Evolutionary conservation across 75 land plant genomes (phyloP).

Genomic region (Adiantum capillusveneris): DNA sequence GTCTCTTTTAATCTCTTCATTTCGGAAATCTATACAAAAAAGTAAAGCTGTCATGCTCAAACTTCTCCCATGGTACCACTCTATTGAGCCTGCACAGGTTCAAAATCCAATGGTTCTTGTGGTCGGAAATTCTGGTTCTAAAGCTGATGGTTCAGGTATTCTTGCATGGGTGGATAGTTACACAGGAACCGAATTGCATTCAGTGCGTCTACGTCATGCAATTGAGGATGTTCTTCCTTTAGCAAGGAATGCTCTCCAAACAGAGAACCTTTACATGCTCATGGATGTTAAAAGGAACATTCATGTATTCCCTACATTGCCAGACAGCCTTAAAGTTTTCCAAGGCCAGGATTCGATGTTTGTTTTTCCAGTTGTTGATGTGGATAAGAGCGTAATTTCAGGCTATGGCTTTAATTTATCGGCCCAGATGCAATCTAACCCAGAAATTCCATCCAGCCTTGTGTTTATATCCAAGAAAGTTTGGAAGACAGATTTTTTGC

Average conservation of each 20-base stretch:
- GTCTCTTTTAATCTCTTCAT: conserved; percentile 21
- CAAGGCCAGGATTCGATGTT: conserved; percentile 1
- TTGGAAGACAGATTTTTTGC: conserved; percentile 28
- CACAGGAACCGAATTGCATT: conserved; percentile 22
- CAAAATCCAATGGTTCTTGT: conserved; percentile 26
- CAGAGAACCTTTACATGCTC: conserved; percentile 22
- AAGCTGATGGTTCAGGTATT: conserved; percentile 11
- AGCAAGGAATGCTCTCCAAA: conserved; percentile 11
- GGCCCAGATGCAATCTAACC: neutral
- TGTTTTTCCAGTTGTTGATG: conserved; percentile 11
- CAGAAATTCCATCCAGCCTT: conserved; percentile 7
- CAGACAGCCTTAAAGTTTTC: conserved; percentile 15
- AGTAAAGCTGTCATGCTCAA: conserved; percentile 6
- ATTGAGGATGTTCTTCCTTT: conserved; percentile 11
- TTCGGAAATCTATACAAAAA: conserved; percentile 1
- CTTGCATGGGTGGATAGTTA: conserved; percentile 29
- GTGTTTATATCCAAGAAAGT: conserved; percentile 14
- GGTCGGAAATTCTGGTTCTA: conserved; percentile 10
- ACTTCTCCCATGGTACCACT: conserved; percentile 20
- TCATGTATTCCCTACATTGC: conserved; percentile 11
- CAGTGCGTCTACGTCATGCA: conserved; percentile 8
- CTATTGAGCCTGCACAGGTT: conserved; percentile 19
- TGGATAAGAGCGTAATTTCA: conserved; percentile 10
- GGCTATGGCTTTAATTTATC: conserved; percentile 16
- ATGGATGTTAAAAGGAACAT: conserved; percentile 17